Percentiles rank a stretch among this genome's conserved stretches.
These are phyloP conservation scores for Fusarium sacchari DNA, from an alignment of 2,329 filamentous ascomycete species.

Conservation along the genomic window DNA sequence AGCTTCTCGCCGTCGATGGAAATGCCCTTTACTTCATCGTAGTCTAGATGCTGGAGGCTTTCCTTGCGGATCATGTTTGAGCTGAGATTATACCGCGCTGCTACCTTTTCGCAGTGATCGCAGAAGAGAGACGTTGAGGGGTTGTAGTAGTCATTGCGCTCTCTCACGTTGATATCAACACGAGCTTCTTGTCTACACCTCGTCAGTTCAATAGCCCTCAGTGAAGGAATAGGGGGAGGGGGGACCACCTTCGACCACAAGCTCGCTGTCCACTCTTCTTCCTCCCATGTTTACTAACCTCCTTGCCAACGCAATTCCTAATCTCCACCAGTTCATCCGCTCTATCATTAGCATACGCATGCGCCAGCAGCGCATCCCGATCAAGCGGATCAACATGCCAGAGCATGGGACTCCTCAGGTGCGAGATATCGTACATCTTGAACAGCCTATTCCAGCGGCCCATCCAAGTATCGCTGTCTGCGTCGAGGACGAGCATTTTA, in stretches of 20 bases:
- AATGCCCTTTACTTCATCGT: slow-evolving; percentile 57
- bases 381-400: slow-evolving; percentile 83
- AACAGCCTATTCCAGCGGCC: slow-evolving; percentile 77
- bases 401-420: slow-evolving; percentile 83
- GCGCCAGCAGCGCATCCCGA: slow-evolving; percentile 76
- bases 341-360: slow-evolving; percentile 69
- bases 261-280: slow-evolving; percentile 61
- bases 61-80: slow-evolving; percentile 68
- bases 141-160: slow-evolving; percentile 75
- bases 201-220: background rate
- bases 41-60: slow-evolving; percentile 69
- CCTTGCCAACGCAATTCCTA: slow-evolving; percentile 78
- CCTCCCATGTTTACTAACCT: slow-evolving; percentile 81
- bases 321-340: slow-evolving; percentile 75
- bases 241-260: slow-evolving; percentile 57
- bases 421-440: slow-evolving; percentile 72
- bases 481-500: slow-evolving; percentile 73
- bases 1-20: slow-evolving; percentile 62
- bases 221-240: no score
- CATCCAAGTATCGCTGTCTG: slow-evolving; percentile 72
- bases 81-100: slow-evolving; percentile 61
- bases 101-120: slow-evolving; percentile 69
- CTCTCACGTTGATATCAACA: slow-evolving; percentile 70
- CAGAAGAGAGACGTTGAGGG: slow-evolving; percentile 70
- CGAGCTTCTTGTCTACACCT: slow-evolving; percentile 52